phyloP scores from a whole-genome alignment of 1,284 basidiomycete species.

The Microbotryum scabiosae region DNA sequence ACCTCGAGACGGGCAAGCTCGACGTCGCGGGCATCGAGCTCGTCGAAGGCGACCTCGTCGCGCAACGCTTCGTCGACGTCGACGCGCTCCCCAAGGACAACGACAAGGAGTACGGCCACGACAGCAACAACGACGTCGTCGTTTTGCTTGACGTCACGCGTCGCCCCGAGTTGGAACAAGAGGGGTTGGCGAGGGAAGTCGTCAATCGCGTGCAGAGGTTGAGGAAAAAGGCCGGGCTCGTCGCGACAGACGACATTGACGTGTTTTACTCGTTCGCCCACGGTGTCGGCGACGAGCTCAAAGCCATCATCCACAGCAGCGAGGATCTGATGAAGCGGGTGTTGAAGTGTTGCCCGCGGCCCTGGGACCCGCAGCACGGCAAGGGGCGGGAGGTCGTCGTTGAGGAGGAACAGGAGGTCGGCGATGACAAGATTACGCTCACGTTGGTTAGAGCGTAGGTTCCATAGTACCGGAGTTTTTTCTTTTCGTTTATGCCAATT shows the following conservation, averaged over 20 bases:
- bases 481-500: slow-evolving; percentile 36
- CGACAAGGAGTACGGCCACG: slow-evolving; percentile 60
- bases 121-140: slow-evolving; percentile 91
- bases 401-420: slow-evolving; percentile 80
- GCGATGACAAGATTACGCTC: slow-evolving; percentile 64
- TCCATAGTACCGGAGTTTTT: slow-evolving; percentile 56
- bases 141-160: slow-evolving; percentile 81
- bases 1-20: slow-evolving; percentile 66
- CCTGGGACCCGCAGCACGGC: slow-evolving; percentile 43
- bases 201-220: slow-evolving; percentile 93
- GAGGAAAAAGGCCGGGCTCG: slow-evolving; percentile 88
- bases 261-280: slow-evolving; percentile 68
- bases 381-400: slow-evolving; percentile 51
- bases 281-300: slow-evolving; percentile 47
- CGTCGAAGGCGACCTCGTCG: slow-evolving; percentile 77
- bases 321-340: slow-evolving; percentile 67
- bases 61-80: slow-evolving; percentile 83
- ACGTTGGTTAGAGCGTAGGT: slow-evolving; percentile 34
- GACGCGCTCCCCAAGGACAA: slow-evolving; percentile 43
- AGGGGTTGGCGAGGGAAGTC: slow-evolving; percentile 83
- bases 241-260: slow-evolving; percentile 87
- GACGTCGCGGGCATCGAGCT: slow-evolving; percentile 84
- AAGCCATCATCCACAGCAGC: slow-evolving; percentile 61
- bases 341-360: slow-evolving; percentile 60
- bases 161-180: slow-evolving; percentile 75